A percentile compares a stretch with the other conserved stretches of the same genome.
phyloP scores from a whole-genome alignment of 495 filamentous ascomycete genomes.

The Clavariopsis aquatica region DNA sequence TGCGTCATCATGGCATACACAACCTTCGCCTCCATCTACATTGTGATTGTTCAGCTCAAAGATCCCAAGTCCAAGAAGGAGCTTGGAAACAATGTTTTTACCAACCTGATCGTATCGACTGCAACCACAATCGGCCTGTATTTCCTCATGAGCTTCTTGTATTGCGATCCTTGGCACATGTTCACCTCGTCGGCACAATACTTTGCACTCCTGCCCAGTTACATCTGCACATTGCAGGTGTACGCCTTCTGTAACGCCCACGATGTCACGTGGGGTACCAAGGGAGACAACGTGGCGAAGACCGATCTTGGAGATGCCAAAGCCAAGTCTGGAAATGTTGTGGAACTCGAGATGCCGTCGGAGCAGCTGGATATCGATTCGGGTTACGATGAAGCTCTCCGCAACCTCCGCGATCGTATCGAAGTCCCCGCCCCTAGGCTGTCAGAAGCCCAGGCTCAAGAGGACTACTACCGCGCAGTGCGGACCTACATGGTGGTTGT shows the following conservation, averaged over 20 bases:
- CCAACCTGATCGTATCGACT: constrained; percentile 90
- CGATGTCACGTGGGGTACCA: constrained; percentile 98
- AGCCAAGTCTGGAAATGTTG: constrained; percentile 67
- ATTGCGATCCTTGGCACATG: constrained; percentile 99
- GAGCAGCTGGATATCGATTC: constrained; percentile 98
- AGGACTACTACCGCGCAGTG: constrained; percentile 98
- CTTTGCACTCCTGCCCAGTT: constrained; percentile 84
- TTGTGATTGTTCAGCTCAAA: constrained; percentile 77
- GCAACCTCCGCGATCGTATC: constrained; percentile 90
- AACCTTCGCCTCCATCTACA: constrained; percentile 80
- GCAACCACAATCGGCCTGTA: constrained; percentile 89
- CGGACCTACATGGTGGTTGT: constrained; percentile 97
- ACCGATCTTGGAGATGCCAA: constrained; percentile 84
- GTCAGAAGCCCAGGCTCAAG: constrained; percentile 81
- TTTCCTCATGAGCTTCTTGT: constrained; percentile 93
- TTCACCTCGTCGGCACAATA: constrained; percentile 92
- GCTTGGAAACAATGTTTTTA: constrained; percentile 84
- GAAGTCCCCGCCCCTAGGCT: constrained; percentile 66
- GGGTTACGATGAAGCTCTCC: constrained; percentile 94
- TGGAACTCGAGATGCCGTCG: constrained; percentile 92
- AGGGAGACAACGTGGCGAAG: constrained; percentile 92
- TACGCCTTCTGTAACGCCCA: constrained; percentile 99
- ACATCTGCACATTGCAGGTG: constrained; percentile 96
- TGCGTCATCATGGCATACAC: constrained; percentile 95
- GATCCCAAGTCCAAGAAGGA: constrained; percentile 52